Conservation (phyloP, 2,329 filamentous ascomycete species). For the Claviceps humidiphila region DNA sequence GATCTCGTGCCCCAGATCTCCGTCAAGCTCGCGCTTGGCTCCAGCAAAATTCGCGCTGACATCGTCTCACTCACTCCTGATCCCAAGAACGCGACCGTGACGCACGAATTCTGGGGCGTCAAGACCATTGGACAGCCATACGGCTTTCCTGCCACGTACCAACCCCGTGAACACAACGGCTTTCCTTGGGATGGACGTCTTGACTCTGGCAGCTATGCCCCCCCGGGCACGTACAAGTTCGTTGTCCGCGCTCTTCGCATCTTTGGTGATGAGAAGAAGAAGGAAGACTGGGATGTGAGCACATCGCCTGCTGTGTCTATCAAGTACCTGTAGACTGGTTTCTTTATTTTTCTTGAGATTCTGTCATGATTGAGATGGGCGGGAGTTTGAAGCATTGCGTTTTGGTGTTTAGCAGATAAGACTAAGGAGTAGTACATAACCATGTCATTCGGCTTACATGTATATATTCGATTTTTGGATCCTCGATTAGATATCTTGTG, state of each 20-base stretch:
- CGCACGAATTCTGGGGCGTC: conserved; percentile 23
- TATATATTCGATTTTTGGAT: too few species aligned
- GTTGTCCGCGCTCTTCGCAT: conserved; percentile 35
- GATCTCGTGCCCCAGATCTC: conserved; percentile 26
- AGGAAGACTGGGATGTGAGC: conserved; percentile 32
- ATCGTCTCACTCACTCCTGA: conserved; percentile 23
- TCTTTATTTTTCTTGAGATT: too few species aligned
- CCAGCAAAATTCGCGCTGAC: conserved; percentile 28
- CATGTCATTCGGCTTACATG: too few species aligned
- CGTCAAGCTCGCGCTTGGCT: conserved; percentile 31
- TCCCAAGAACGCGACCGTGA: conserved; percentile 11
- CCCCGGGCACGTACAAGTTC: conserved; percentile 36
- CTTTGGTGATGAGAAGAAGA: conserved; percentile 32
- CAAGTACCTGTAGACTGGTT: conserved; percentile 19
- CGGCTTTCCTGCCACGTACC: conserved; percentile 25
- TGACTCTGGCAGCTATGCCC: conserved; percentile 31
- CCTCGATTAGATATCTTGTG: too few species aligned
- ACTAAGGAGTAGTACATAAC: not conserved
- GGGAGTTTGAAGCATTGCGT: too few species aligned
- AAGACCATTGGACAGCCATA: conserved; percentile 29
- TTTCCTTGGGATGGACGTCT: conserved; percentile 33
- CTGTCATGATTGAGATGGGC: too few species aligned
- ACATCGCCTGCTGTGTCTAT: conserved; percentile 32
- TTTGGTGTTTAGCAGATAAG: not conserved
- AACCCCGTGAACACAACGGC: conserved; percentile 11